phyloP scores from a whole-genome alignment of 768 basidiomycete species.

The Phlebiopsis gigantea region DNA sequence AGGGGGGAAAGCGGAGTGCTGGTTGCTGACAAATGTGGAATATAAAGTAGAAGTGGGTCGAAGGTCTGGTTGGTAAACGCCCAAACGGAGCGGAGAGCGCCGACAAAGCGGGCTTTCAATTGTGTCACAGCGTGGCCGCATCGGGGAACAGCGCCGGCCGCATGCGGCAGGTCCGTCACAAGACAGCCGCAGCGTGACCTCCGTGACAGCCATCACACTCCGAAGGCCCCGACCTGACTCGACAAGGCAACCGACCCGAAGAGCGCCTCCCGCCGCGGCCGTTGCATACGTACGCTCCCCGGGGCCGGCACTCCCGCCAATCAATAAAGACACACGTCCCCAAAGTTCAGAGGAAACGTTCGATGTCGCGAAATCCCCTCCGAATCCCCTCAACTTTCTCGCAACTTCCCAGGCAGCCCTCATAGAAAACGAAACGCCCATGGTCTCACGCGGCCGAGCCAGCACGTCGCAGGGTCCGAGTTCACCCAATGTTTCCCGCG shows the following conservation, averaged over 20 bases:
- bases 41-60: not conserved
- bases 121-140: not conserved
- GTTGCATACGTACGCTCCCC: conserved; percentile 1
- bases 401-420: too few relatives aligned
- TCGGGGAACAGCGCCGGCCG: not conserved
- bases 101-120: not conserved
- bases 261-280: not conserved
- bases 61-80: not conserved
- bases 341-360: not conserved
- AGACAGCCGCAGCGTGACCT: not conserved
- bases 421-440: too few relatives aligned
- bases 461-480: not conserved
- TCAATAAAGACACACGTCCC: not conserved
- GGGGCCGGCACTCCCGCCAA: not conserved
- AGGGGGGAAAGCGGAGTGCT: not conserved
- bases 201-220: not conserved
- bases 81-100: not conserved
- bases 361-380: too few relatives aligned
- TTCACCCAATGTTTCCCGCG: not conserved
- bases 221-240: conserved; percentile 3
- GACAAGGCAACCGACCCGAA: not conserved
- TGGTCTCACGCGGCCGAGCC: not conserved
- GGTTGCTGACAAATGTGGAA: conserved; percentile 7
- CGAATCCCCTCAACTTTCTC: too few relatives aligned
- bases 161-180: not conserved